Conservation (phyloP, 2,329 filamentous ascomycete species). For the Hymenoscyphus occultus region DNA sequence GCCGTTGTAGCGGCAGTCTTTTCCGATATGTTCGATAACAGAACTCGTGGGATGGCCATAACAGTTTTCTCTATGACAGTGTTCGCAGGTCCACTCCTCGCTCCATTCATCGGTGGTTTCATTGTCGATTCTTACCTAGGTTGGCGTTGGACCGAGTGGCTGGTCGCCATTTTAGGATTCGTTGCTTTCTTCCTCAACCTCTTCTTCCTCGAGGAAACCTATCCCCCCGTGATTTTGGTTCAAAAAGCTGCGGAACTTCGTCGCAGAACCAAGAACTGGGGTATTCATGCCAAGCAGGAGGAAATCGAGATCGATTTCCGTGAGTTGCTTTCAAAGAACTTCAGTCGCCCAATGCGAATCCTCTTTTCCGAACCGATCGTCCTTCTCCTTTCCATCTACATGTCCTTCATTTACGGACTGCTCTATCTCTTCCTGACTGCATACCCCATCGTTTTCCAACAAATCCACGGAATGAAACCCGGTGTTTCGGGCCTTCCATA, state of each 20-base stretch:
- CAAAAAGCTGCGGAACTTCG: slow-evolving; percentile 59
- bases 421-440: slow-evolving; percentile 85
- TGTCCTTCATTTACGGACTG: slow-evolving; percentile 72
- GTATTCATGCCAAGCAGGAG: slow-evolving; percentile 69
- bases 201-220: slow-evolving; percentile 65
- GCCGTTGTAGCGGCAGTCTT: slow-evolving; percentile 70
- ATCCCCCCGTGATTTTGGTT: slow-evolving; percentile 64
- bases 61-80: slow-evolving; percentile 60
- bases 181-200: slow-evolving; percentile 57
- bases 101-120: slow-evolving; percentile 68
- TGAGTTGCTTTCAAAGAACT: slow-evolving; percentile 59
- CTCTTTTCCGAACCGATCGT: slow-evolving; percentile 70
- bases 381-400: slow-evolving; percentile 64
- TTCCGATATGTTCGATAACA: slow-evolving; percentile 68
- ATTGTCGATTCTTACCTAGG: slow-evolving; percentile 59
- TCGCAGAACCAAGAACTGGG: slow-evolving; percentile 64
- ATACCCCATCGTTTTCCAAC: slow-evolving; percentile 76
- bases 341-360: slow-evolving; percentile 39
- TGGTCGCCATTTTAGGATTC: slow-evolving; percentile 61
- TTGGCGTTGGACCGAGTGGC: slow-evolving; percentile 73
- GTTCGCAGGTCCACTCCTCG: slow-evolving; percentile 65
- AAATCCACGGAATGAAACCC: slow-evolving; percentile 64
- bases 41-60: slow-evolving; percentile 55
- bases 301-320: slow-evolving; percentile 65
- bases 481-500: slow-evolving; percentile 77